Percentiles rank a stretch among this genome's conserved stretches.
These are phyloP conservation scores for Globisporangium alternatum DNA, from an alignment of 352 stramenopile genomes.

Conservation along the genomic window DNA sequence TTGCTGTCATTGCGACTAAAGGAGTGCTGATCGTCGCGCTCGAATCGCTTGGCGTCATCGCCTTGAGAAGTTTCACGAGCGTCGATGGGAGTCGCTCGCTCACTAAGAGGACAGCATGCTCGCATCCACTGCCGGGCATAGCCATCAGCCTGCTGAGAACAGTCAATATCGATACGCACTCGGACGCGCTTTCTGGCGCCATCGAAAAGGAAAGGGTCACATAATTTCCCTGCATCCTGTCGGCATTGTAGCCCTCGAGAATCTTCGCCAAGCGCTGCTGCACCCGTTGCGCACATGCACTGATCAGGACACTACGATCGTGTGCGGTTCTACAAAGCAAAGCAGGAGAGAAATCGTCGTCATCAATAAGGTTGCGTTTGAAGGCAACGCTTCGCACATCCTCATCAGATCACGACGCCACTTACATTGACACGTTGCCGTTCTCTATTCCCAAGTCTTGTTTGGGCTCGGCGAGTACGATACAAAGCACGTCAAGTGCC, in stretches of 20 bases:
- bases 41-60: constrained; percentile 14
- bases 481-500: constrained; percentile 23
- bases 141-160: constrained; percentile 29
- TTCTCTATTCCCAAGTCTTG: neutral
- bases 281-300: constrained; percentile 36
- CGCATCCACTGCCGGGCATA: constrained; percentile 8
- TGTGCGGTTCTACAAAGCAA: constrained; percentile 14
- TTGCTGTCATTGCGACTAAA: neutral
- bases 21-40: neutral
- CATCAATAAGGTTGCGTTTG: neutral
- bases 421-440: constrained; percentile 1
- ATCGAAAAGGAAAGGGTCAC: constrained; percentile 1
- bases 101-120: constrained; percentile 34
- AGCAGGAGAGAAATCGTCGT: too few relatives aligned
- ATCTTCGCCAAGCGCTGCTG: constrained; percentile 26
- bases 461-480: constrained; percentile 10
- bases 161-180: constrained; percentile 22
- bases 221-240: constrained; percentile 20
- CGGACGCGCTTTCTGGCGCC: neutral
- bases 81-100: constrained; percentile 52
- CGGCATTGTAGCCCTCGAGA: constrained; percentile 37
- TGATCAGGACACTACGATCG: constrained; percentile 16
- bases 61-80: constrained; percentile 53
- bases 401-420: neutral
- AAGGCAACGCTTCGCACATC: neutral